Percentiles rank a stretch among this genome's conserved stretches.
Conservation (phyloP, 768 basidiomycete species). For the Suillus alpinus region DNA sequence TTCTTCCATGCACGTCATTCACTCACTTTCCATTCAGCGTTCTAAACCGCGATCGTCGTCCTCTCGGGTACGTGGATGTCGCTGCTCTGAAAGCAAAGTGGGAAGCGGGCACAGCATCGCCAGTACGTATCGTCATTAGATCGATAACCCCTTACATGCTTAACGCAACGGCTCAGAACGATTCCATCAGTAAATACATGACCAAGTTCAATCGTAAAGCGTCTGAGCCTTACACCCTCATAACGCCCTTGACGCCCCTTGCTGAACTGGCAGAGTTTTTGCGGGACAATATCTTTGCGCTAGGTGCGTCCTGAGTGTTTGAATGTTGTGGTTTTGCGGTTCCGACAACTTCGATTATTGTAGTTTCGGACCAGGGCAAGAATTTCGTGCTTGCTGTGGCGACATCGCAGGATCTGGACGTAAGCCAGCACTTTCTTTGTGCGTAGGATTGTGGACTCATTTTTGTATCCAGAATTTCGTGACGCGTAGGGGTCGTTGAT, state of each 20-base stretch:
- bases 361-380: conserved; percentile 79
- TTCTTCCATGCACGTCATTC: not conserved
- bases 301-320: conserved; percentile 45
- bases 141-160: not conserved
- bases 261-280: conserved; percentile 83
- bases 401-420: conserved; percentile 71
- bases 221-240: conserved; percentile 68
- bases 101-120: conserved; percentile 69
- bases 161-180: conserved; percentile 45
- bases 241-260: conserved; percentile 78
- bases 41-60: conserved; percentile 66
- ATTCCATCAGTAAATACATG: conserved; percentile 70
- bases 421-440: not conserved
- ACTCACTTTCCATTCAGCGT: conserved; percentile 46
- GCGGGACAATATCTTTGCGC: conserved; percentile 65
- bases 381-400: conserved; percentile 85
- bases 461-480: not conserved
- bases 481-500: conserved; percentile 1
- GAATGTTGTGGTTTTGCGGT: not conserved
- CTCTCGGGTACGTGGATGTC: conserved; percentile 84
- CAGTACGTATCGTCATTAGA: conserved; percentile 43
- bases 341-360: conserved; percentile 1
- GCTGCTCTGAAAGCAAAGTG: conserved; percentile 71
- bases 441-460: not conserved
- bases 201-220: conserved; percentile 67